A percentile compares a stretch with the other conserved stretches of the same genome.
phyloP scores from a whole-genome alignment of 1,139 yeast genomes.

The Lodderomyces elongisporus region DNA sequence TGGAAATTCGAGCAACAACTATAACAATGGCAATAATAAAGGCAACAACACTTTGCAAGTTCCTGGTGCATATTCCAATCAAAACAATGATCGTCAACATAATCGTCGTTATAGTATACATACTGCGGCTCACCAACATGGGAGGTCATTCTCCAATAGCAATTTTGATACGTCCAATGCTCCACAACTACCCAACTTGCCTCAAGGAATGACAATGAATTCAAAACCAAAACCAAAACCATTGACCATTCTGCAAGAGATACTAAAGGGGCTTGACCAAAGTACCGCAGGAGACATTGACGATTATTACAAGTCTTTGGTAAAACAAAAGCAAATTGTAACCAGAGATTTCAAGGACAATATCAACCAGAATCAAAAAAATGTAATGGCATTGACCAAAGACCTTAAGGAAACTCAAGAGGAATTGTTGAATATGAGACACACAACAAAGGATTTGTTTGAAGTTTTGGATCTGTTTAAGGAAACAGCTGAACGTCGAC shows the following conservation, averaged over 20 bases:
- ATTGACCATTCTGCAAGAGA: constrained; percentile 27
- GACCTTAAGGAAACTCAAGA: constrained; percentile 60
- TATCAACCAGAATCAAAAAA: constrained; percentile 67
- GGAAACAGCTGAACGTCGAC: constrained; percentile 60
- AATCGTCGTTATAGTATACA: constrained; percentile 41
- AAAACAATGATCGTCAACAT: constrained; percentile 18
- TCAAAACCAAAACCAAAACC: constrained; percentile 1
- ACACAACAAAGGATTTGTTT: constrained; percentile 55
- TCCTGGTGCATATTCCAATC: constrained; percentile 16
- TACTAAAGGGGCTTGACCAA: constrained; percentile 50
- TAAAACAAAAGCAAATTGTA: constrained; percentile 48
- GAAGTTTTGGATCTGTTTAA: constrained; percentile 62
- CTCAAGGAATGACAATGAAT: background rate
- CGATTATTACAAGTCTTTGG: constrained; percentile 57
- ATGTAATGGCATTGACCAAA: constrained; percentile 62
- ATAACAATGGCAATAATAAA: too few relatives aligned
- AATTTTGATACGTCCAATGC: constrained; percentile 25
- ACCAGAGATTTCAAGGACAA: constrained; percentile 61
- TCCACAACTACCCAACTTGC: constrained; percentile 31
- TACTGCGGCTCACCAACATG: constrained; percentile 38
- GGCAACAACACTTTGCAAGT: constrained; percentile 8
- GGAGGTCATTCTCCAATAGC: constrained; percentile 22
- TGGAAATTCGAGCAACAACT: too few relatives aligned
- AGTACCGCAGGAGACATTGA: constrained; percentile 75
- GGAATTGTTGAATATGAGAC: constrained; percentile 59